These are phyloP conservation scores for Umbelopsis isabellina DNA, from an alignment of 192 early-diverging fungal genomes.

Conservation along the genomic window DNA sequence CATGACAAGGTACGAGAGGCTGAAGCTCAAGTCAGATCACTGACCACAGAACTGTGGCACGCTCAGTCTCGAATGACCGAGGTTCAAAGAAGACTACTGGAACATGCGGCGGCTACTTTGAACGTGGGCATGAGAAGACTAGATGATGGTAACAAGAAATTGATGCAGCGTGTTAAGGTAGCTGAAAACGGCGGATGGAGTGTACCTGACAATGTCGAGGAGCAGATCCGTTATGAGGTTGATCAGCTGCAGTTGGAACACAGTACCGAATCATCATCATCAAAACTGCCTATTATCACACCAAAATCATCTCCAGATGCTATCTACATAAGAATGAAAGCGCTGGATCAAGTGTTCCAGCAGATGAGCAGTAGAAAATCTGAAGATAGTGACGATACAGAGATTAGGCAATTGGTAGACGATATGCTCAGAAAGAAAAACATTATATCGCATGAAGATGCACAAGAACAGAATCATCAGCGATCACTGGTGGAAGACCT, in stretches of 20 bases:
- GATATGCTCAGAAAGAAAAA: slow-evolving; percentile 4
- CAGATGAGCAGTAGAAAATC: neutral
- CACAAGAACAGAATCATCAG: neutral
- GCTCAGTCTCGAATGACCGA: slow-evolving; percentile 22
- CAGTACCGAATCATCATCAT: too few relatives aligned
- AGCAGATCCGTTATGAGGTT: neutral
- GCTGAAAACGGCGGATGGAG: slow-evolving; percentile 3
- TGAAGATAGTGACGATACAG: neutral
- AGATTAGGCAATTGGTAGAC: neutral
- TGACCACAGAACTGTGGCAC: slow-evolving; percentile 24
- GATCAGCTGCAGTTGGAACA: slow-evolving; percentile 2
- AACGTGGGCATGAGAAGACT: slow-evolving; percentile 27
- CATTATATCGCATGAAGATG: neutral
- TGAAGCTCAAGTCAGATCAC: neutral
- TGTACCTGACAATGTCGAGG: slow-evolving; percentile 11
- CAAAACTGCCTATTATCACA: neutral
- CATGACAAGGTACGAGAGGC: slow-evolving; percentile 21
- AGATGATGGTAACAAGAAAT: slow-evolving; percentile 24
- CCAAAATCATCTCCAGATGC: neutral
- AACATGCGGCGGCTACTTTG: slow-evolving; percentile 17
- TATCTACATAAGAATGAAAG: slow-evolving; percentile 18
- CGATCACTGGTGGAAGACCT: neutral
- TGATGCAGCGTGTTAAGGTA: slow-evolving; percentile 18
- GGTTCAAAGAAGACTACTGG: slow-evolving; percentile 16
- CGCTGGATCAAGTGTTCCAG: neutral